These are phyloP conservation scores for Macrolepiota dolichaula DNA, from an alignment of 768 basidiomycete genomes.

Conservation along the genomic window DNA sequence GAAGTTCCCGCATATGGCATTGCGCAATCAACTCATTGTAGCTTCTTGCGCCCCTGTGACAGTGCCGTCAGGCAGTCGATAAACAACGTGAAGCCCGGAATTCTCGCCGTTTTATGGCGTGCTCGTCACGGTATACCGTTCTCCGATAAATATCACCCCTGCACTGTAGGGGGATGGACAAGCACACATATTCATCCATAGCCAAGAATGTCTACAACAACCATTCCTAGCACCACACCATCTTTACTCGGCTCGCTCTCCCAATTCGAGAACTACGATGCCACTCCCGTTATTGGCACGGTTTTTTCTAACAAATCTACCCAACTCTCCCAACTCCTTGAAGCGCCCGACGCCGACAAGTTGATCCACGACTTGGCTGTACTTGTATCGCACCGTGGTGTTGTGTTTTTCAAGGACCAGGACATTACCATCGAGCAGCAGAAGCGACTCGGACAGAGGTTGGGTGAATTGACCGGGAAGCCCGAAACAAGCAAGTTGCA, in stretches of 20 bases:
- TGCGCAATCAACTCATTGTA: no score
- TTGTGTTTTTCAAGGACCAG: slow-evolving; percentile 63
- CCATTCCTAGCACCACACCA: not conserved
- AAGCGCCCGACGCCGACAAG: slow-evolving; percentile 43
- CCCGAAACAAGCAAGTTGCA: slow-evolving; percentile 48
- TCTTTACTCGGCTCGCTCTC: slow-evolving; percentile 34
- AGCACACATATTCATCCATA: not conserved
- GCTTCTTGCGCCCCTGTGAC: no score
- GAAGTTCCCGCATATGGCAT: no score
- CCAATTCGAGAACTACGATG: slow-evolving; percentile 31
- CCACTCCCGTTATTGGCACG: slow-evolving; percentile 58
- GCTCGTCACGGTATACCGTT: not conserved
- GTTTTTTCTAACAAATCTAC: slow-evolving; percentile 40
- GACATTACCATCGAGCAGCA: slow-evolving; percentile 48
- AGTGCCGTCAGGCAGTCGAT: no score
- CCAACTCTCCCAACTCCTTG: slow-evolving; percentile 46
- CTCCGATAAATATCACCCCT: not conserved
- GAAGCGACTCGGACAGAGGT: slow-evolving; percentile 41
- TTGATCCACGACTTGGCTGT: slow-evolving; percentile 52
- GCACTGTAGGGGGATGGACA: not conserved
- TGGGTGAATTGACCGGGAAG: slow-evolving; percentile 49
- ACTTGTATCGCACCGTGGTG: slow-evolving; percentile 53
- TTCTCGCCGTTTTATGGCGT: not conserved
- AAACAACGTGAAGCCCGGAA: not conserved
- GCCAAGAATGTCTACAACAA: not conserved